These are phyloP conservation scores for Didymella keratinophila DNA, from an alignment of 2,329 filamentous ascomycete species.

Conservation along the genomic window DNA sequence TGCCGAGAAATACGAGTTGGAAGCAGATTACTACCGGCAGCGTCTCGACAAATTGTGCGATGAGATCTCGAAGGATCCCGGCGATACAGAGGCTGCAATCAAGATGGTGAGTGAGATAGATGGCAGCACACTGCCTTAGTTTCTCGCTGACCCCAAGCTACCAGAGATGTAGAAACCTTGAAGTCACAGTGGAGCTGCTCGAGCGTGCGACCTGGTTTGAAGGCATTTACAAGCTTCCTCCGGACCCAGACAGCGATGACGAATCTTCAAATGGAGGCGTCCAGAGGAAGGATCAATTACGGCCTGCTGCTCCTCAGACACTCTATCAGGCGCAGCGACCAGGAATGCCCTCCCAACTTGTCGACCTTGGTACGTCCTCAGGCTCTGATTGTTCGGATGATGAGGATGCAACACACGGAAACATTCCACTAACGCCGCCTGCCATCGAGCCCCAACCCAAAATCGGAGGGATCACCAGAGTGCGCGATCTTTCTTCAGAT, in stretches of 20 bases:
- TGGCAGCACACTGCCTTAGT: too few species aligned
- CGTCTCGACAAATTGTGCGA: slow-evolving; percentile 32
- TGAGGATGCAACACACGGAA: not conserved
- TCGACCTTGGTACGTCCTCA: slow-evolving; percentile 33
- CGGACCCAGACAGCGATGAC: slow-evolving; percentile 5
- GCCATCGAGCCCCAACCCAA: too few species aligned
- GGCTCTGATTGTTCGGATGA: slow-evolving; percentile 15
- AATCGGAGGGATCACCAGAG: not conserved
- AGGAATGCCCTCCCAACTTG: slow-evolving; percentile 11
- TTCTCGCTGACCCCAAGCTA: slow-evolving; percentile 52
- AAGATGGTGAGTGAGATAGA: not conserved
- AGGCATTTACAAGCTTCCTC: slow-evolving; percentile 25
- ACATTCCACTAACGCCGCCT: not conserved
- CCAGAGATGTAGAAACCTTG: slow-evolving; percentile 66
- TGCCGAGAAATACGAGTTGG: slow-evolving; percentile 20
- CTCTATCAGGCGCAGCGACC: not conserved
- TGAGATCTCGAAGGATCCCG: slow-evolving; percentile 53
- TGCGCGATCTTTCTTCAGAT: not conserved
- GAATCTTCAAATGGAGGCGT: not conserved
- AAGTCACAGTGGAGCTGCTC: slow-evolving; percentile 70
- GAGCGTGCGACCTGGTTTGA: slow-evolving; percentile 60
- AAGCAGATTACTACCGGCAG: slow-evolving; percentile 26
- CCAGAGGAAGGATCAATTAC: not conserved
- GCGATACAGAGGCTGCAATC: slow-evolving; percentile 53
- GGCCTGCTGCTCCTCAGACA: not conserved